Base-by-base conservation (phyloP, 129 eudicot species). In the Cynara cardunculus region DNA sequence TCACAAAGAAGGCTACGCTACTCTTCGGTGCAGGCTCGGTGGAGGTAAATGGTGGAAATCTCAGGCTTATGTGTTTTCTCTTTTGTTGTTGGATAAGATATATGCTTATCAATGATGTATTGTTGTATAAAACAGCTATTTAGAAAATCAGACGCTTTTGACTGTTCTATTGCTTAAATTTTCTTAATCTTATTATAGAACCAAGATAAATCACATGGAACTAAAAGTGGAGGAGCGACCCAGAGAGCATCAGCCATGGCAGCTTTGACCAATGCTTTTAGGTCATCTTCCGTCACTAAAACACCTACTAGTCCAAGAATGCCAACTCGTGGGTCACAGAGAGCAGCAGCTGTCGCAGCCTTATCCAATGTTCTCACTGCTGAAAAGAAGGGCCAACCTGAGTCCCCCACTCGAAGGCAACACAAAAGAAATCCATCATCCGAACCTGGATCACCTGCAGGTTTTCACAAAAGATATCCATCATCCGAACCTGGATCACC, bases 301-400 rank as follows among this genome's bases (percentile, higher is more conserved):
- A 69, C 90, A 49, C 30, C 72, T 24, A 27, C 84, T 65, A 68
- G 93, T 83, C 83, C 96, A 14, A 71, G 82, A 77, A 73, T 84
- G 34, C 87, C 87, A 59, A 65, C 82, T 65, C 88, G 76, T n/a
- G 97, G 93, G 18, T 92, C 99, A 82, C 99, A 95, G 79, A 80
- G 99, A 87, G 99, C 99, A 68, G 99, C 99, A 28, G 99, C 97
- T 25, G 88, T 95, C 32, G 99, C 97, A 82, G 99, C 99, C 71
- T 86, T 95, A 62, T 95, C 99, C n/a, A 76, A 73, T 2, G 99
- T 93, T 76, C 89, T 95, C 69, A 95, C 91, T 74, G 99, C 99
- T 28, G 99, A 95, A 87, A 92, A 84, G 89, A 92, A 90, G 78
- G 78, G 31, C 1, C 88, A 96, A 10, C 88, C 92, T 8, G 93